Evolutionary conservation across 2,329 filamentous ascomycete genomes (phyloP).

Genomic region (Bipolaris zeicola): DNA sequence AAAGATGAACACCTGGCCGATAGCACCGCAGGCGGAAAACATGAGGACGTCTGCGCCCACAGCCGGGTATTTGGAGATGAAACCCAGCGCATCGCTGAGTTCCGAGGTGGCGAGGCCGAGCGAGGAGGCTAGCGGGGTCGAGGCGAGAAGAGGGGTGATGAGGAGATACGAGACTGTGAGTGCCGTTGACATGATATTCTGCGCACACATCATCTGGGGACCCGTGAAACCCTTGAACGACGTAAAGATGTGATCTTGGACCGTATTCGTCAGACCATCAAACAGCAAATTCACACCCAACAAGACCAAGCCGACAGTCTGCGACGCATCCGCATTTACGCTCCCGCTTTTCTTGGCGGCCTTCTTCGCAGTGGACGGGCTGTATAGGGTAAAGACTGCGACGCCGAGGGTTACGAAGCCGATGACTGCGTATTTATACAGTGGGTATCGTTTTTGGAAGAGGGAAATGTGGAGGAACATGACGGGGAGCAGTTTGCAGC

Average conservation of each 20-base stretch:
- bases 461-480: slow-evolving; percentile 96
- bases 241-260: slow-evolving; percentile 91
- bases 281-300: slow-evolving; percentile 90
- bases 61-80: slow-evolving; percentile 77
- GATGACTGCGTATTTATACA: slow-evolving; percentile 97
- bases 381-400: slow-evolving; percentile 90
- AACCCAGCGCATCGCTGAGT: slow-evolving; percentile 76
- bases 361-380: slow-evolving; percentile 54
- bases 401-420: slow-evolving; percentile 89
- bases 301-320: slow-evolving; percentile 79
- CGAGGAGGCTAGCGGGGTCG: slow-evolving; percentile 55
- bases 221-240: slow-evolving; percentile 79
- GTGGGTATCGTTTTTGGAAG: slow-evolving; percentile 84
- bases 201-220: slow-evolving; percentile 99
- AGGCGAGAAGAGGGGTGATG: slow-evolving; percentile 77
- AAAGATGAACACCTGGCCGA: slow-evolving; percentile 95
- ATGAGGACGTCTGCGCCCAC: slow-evolving; percentile 88
- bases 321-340: slow-evolving; percentile 67
- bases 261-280: slow-evolving; percentile 94
- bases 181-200: slow-evolving; percentile 84
- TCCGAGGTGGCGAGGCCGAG: slow-evolving; percentile 60
- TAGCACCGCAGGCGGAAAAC: slow-evolving; percentile 86
- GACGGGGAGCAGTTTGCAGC: slow-evolving; percentile 97
- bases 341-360: slow-evolving; percentile 41
- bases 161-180: slow-evolving; percentile 79